phyloP scores from a whole-genome alignment of 345 rosid species.

The Heritiera fomes region DNA sequence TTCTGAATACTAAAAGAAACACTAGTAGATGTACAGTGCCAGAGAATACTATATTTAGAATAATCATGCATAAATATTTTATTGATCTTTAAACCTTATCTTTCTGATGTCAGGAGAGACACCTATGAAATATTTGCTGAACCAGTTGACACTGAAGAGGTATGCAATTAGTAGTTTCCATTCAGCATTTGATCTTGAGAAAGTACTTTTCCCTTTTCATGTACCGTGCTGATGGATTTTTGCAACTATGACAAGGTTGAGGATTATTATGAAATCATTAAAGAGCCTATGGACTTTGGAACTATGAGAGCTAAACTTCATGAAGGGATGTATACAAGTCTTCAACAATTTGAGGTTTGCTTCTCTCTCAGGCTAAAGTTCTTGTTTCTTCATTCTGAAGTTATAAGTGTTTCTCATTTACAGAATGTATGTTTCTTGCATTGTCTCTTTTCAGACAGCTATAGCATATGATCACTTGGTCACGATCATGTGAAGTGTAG shows the following conservation, averaged over 20 bases:
- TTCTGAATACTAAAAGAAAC: neutral
- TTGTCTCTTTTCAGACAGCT: neutral
- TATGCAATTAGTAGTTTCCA: slow-evolving; percentile 25
- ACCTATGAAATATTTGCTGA: slow-evolving; percentile 62
- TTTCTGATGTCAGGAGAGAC: slow-evolving; percentile 50
- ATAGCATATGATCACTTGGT: neutral
- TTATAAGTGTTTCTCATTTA: neutral
- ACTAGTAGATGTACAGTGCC: neutral
- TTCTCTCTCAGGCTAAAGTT: slow-evolving; percentile 19
- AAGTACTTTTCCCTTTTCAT: slow-evolving; percentile 7
- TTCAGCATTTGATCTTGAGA: slow-evolving; percentile 8
- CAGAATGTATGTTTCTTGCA: neutral
- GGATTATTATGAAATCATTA: slow-evolving; percentile 55
- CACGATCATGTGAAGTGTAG: neutral
- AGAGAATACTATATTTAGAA: neutral
- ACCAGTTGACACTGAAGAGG: slow-evolving; percentile 63
- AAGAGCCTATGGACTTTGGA: slow-evolving; percentile 81
- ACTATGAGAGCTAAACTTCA: slow-evolving; percentile 88
- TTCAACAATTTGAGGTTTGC: slow-evolving; percentile 66
- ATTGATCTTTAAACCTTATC: neutral
- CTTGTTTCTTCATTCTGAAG: neutral
- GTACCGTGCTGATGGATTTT: slow-evolving; percentile 14
- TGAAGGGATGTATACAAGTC: slow-evolving; percentile 65
- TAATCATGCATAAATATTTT: neutral
- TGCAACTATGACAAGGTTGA: slow-evolving; percentile 45